Evolutionary conservation across 495 filamentous ascomycete species (phyloP), one percentile per base, ranked within the genome.

Genomic region (Aspergillus nidulans): DNA sequence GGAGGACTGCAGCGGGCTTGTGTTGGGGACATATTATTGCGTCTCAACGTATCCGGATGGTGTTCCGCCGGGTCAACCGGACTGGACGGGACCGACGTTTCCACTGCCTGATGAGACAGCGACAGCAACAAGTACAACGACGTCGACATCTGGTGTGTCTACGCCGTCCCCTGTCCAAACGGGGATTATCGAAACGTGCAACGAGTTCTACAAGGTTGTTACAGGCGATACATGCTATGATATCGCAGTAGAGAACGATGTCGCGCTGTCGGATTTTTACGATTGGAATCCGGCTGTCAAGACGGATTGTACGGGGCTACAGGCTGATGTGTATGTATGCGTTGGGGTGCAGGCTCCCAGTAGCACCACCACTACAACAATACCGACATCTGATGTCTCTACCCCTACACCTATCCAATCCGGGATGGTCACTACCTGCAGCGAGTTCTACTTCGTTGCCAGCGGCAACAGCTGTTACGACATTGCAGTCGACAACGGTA

Each of bases 111-210:
- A n/a, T n/a, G n/a, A n/a, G n/a, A n/a, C n/a, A n/a, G n/a, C n/a
- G n/a, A n/a, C n/a, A n/a, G n/a, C n/a, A n/a, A 6, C 24, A 15
- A 4, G 26, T 30, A 51, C 49, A 1, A 12, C 36, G 3, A 41
- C 38, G 15, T 12, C 49, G 1, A 42, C 52, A 1, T 39, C 52
- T 2, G 48, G 47, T 0, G 45, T 63, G 25, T 21, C 56, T 20
- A 61, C 64, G 1, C 67, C 65, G 4, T 30, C 61, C 0, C 63
- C 63, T 4, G 41, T 57, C 18, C 55, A 68, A 50, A 20, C 58
- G 61, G 55, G 40, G 54, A 36, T 49, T 3, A n/a, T 36, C 6
- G 8, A 18, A 8, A 18, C 4, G n/a, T 49, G 46, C 13, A 26
- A 50, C 3, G 26, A 45, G 16, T 56, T 42, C 38, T 39, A 56